Evolutionary conservation across 257 asterid species (phyloP), one percentile per base, ranked within the genome.

Genomic region (Solanum piurae): DNA sequence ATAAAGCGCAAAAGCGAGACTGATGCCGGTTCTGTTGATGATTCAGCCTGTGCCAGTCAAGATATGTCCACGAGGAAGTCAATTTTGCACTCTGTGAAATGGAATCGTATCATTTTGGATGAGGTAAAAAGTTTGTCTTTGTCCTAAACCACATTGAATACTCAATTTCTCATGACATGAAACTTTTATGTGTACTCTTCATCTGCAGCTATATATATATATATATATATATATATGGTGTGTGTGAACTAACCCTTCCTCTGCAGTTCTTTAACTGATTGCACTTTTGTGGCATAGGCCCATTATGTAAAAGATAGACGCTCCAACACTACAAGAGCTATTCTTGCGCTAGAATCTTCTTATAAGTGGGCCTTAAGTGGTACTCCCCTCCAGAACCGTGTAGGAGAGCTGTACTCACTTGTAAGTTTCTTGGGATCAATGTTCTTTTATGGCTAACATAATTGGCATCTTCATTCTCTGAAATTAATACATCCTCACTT

Each of bases 351-450:
- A 73, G 92, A 91, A 87, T 97, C 99, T 92, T 90, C 92, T 42
- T 97, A 92, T 90, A 95, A 92, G 89, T 97, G 99, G 99, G 98
- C 98, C 75, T 91, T 97, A 88, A 97, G 98, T 93, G 99, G 99
- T 88, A 97, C 99, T 64, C 99, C 99, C 69, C 98, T 97, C 87
- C 99, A 97, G 93, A 97, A 97, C 89, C 97, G 96, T 89, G 98
- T 97, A 88, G 98, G 99, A 83, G 99, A 97, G 93, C 93, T 97
- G 86, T 97, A 97, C 93, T 97, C 99, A 68, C 99, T 97, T 87
- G 99, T 97, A 91, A 93, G 99, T 93, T 27, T 75, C 33, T 62
- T 82, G 66, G 72, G 29, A 82, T 82, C 49, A 82, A 29, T 82
- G 44, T 52, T 49, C 69, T 29, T n/a, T 49, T 46, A 69, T 49